A percentile compares a stretch with the other conserved stretches of the same genome.
These are phyloP conservation scores for Psidium friedrichsthalianum DNA, from an alignment of 345 rosid genomes.

Conservation along the genomic window DNA sequence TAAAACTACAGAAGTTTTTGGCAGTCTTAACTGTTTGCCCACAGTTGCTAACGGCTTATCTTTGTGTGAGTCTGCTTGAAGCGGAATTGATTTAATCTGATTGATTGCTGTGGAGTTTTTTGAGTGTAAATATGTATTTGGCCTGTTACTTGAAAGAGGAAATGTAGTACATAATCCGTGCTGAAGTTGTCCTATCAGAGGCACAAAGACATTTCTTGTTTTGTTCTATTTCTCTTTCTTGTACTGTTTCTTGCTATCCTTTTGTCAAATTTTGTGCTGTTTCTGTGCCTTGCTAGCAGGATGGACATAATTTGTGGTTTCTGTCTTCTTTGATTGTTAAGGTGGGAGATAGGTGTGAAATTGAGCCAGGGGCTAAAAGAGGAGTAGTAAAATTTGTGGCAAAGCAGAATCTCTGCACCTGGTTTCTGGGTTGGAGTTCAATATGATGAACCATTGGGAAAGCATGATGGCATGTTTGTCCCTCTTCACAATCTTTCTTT, in stretches of 20 bases:
- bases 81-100: background rate
- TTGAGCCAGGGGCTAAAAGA: slow-evolving; percentile 87
- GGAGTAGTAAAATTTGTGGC: slow-evolving; percentile 72
- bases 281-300: background rate
- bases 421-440: slow-evolving; percentile 96
- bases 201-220: background rate
- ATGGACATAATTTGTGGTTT: background rate
- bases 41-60: background rate
- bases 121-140: background rate
- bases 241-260: background rate
- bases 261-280: background rate
- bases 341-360: slow-evolving; percentile 88
- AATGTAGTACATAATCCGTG: background rate
- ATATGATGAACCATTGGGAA: slow-evolving; percentile 91
- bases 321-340: background rate
- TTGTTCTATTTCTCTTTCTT: background rate
- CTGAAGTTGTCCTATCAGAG: background rate
- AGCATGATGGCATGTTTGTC: slow-evolving; percentile 89
- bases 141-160: background rate
- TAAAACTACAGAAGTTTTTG: background rate
- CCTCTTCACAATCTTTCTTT: background rate
- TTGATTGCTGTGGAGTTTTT: background rate
- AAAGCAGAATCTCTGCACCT: slow-evolving; percentile 61
- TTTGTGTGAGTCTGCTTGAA: background rate
- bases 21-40: background rate